Evolutionary conservation across 169 alveolate genomes (phyloP).

Genomic region (Perkinsus chesapeaki): DNA sequence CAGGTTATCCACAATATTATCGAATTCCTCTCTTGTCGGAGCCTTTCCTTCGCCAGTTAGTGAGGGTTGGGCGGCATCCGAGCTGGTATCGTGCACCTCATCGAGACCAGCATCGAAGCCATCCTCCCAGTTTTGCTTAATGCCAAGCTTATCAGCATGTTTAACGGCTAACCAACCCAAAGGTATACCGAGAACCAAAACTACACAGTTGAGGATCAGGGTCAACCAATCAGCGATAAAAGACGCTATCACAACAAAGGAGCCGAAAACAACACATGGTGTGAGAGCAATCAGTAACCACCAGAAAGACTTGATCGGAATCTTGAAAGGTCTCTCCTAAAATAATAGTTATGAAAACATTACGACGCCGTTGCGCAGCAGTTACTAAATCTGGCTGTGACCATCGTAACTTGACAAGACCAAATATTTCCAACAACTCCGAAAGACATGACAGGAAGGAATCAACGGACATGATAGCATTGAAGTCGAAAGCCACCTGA

Average conservation of each 20-base stretch:
- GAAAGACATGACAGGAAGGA: not conserved
- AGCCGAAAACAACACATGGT: not conserved
- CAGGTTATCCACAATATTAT: too few species aligned
- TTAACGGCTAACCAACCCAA: not conserved
- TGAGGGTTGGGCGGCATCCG: too few species aligned
- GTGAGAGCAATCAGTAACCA: not conserved
- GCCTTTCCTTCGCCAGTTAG: too few species aligned
- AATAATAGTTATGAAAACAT: not conserved
- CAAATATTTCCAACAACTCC: not conserved
- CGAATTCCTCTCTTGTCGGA: too few species aligned
- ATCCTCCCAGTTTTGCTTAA: not conserved
- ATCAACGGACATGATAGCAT: not conserved
- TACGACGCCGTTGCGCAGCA: not conserved
- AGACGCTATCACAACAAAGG: not conserved
- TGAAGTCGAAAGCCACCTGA: not conserved
- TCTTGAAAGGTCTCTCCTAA: not conserved
- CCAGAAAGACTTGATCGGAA: not conserved
- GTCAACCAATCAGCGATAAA: not conserved
- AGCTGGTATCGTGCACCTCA: too few species aligned
- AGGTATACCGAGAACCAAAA: not conserved
- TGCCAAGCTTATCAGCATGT: not conserved
- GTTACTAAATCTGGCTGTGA: not conserved
- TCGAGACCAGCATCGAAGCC: not conserved
- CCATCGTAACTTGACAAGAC: not conserved
- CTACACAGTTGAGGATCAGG: not conserved